Conservation (phyloP, 495 filamentous ascomycete species). For the Neurospora africana region DNA sequence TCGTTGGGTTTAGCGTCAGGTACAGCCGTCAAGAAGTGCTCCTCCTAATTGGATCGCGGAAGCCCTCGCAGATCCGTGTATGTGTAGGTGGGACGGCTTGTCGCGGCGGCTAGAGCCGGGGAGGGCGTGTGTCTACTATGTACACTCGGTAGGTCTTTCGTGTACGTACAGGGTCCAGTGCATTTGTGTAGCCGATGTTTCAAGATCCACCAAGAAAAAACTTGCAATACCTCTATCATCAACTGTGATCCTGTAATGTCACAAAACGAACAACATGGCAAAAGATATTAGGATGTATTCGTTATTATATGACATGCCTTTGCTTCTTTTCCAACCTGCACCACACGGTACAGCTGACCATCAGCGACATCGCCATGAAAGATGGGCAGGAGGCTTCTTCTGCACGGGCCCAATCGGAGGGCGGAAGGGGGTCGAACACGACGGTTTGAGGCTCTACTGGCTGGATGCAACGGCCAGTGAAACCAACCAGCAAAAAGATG, state of each 20-base stretch:
- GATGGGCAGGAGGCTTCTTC: not conserved
- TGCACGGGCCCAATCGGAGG: not conserved
- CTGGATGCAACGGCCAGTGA: not conserved
- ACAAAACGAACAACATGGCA: not conserved
- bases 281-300: not conserved
- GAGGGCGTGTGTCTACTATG: not conserved
- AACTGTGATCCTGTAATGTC: not conserved
- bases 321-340: not conserved
- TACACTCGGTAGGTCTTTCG: too few species aligned
- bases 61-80: slow-evolving; percentile 25
- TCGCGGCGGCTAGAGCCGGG: slow-evolving; percentile 1
- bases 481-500: not conserved
- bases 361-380: not conserved
- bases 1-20: slow-evolving; percentile 33
- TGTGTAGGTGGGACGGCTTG: slow-evolving; percentile 19
- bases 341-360: not conserved
- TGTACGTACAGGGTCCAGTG: too few species aligned
- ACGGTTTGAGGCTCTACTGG: not conserved
- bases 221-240: not conserved
- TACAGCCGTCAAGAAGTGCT: slow-evolving; percentile 18
- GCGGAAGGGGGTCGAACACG: not conserved
- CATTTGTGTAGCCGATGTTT: too few species aligned
- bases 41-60: slow-evolving; percentile 36
- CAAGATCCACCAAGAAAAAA: not conserved
- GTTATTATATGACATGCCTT: not conserved